Percentiles rank a stretch among this genome's conserved stretches.
These are phyloP conservation scores for Melocanna baccifera DNA, from an alignment of 176 grass and related monocot genomes.

Conservation along the genomic window DNA sequence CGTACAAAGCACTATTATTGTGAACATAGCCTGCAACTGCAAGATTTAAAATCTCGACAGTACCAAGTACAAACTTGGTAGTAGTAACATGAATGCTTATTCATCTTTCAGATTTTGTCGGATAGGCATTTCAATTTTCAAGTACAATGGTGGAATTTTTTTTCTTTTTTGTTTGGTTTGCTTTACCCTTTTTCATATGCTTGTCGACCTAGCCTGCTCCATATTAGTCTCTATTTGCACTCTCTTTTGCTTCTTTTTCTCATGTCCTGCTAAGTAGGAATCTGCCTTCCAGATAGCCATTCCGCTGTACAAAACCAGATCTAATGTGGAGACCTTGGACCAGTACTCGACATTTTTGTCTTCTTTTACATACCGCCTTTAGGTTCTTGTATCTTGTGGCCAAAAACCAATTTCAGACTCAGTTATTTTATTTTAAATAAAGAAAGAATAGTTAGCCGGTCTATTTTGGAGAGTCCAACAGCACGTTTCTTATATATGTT, in stretches of 20 bases:
- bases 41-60: not conserved
- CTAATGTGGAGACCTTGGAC: not conserved
- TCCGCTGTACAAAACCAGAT: not conserved
- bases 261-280: not conserved
- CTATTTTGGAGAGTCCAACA: not conserved
- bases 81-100: not conserved
- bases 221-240: not conserved
- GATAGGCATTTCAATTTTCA: not conserved
- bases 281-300: not conserved
- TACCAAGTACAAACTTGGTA: not conserved
- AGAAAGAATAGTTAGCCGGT: not conserved
- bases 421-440: not conserved
- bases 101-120: not conserved
- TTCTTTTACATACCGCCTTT: not conserved
- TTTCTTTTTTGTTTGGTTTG: not conserved
- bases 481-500: not conserved
- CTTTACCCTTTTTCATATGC: not conserved
- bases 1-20: not conserved
- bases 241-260: not conserved
- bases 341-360: not conserved
- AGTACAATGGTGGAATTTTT: not conserved
- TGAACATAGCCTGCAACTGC: not conserved
- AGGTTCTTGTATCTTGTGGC: not conserved
- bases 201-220: not conserved
- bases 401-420: not conserved